phyloP scores from a whole-genome alignment of 1,139 yeast genomes.

The Diutina pseudorugosa region DNA sequence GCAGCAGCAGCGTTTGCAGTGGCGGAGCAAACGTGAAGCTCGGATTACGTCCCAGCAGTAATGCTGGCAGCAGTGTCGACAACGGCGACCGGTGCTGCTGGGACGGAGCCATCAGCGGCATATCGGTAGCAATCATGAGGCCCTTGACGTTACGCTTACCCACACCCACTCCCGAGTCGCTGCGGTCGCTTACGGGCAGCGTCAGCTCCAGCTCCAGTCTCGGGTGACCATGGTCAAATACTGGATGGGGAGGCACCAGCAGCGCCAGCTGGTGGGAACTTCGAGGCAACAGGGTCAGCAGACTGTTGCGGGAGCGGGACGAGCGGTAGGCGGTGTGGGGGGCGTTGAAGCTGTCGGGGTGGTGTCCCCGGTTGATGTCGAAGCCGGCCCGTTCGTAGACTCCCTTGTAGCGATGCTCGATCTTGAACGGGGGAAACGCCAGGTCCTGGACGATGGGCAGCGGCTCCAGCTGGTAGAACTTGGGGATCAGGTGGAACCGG shows the following conservation, averaged over 20 bases:
- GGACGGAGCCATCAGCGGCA: neutral
- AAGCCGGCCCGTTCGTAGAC: conserved; percentile 61
- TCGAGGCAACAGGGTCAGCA: neutral
- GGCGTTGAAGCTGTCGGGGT: neutral
- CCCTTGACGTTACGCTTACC: neutral
- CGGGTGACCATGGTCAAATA: neutral
- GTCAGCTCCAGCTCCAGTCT: neutral
- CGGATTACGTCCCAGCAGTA: neutral
- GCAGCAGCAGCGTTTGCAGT: neutral
- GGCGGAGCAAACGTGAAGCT: neutral
- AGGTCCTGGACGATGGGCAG: conserved; percentile 20
- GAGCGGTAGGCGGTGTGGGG: neutral
- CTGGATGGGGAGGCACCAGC: neutral
- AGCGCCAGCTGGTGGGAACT: neutral
- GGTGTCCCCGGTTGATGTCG: conserved; percentile 22
- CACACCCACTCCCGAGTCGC: neutral
- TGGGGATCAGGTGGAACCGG: conserved; percentile 16
- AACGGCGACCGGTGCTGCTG: neutral
- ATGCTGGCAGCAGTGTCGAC: neutral
- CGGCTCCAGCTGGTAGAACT: conserved; percentile 18
- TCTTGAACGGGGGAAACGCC: conserved; percentile 51
- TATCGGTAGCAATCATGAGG: neutral
- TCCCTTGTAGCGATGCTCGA: conserved; percentile 41
- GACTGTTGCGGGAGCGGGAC: neutral
- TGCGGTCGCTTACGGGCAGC: neutral